Percentiles rank a stretch among this genome's conserved stretches.
Conservation (phyloP, 768 basidiomycete species). For the Mycena haematopus region DNA sequence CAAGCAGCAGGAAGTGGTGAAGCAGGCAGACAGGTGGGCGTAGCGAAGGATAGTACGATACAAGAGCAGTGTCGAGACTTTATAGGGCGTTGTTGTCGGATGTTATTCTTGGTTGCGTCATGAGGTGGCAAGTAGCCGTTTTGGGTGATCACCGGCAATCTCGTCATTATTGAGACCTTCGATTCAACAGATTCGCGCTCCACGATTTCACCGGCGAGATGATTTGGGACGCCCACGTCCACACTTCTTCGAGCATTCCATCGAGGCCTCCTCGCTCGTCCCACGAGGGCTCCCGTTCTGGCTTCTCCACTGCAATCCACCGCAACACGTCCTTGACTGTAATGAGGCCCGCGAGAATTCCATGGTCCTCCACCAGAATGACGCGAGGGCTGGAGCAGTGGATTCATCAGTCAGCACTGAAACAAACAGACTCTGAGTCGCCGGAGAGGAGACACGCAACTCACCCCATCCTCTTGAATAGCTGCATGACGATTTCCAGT, state of each 20-base stretch:
- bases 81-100: constrained; percentile 16
- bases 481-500: constrained; percentile 95
- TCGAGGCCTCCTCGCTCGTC: constrained; percentile 70
- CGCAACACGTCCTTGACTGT: constrained; percentile 96
- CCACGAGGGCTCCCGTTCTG: constrained; percentile 60
- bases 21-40: neutral
- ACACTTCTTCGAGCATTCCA: constrained; percentile 65
- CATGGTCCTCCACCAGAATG: constrained; percentile 92
- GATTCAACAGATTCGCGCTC: constrained; percentile 43
- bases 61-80: neutral
- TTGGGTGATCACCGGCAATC: neutral
- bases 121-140: neutral
- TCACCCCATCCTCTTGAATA: constrained; percentile 98
- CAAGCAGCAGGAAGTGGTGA: neutral
- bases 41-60: constrained; percentile 1
- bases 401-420: neutral
- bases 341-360: constrained; percentile 81
- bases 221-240: constrained; percentile 57
- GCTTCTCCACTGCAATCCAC: constrained; percentile 73
- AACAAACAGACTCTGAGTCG: constrained; percentile 13
- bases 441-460: constrained; percentile 36
- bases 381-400: constrained; percentile 76
- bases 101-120: constrained; percentile 9
- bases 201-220: constrained; percentile 44
- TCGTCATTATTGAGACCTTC: constrained; percentile 36